Percentiles rank a stretch among this genome's conserved stretches.
Conservation (phyloP, 2,329 filamentous ascomycete species). For the Paraphoma sp. region DNA sequence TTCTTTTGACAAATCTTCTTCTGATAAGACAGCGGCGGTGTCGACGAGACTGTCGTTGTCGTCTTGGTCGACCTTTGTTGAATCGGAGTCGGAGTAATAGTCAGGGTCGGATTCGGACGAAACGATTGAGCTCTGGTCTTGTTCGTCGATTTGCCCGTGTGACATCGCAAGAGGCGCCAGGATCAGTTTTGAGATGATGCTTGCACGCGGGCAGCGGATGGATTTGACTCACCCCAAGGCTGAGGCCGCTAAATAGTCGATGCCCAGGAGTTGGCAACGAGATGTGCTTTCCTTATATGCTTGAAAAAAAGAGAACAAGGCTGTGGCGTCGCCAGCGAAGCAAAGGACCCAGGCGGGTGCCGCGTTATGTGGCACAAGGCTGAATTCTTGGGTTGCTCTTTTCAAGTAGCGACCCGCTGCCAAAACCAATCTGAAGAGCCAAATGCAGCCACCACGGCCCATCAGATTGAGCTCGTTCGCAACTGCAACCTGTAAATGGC, state of each 20-base stretch:
- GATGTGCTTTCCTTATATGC: neutral
- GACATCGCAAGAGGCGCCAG: too few species aligned
- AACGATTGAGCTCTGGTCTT: too few species aligned
- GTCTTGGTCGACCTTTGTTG: neutral
- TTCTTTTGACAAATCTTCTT: neutral
- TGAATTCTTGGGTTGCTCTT: neutral
- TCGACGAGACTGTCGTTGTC: neutral
- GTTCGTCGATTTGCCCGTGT: too few species aligned
- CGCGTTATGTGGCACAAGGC: neutral
- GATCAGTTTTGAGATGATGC: too few species aligned
- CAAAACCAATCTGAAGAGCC: neutral
- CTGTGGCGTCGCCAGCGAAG: neutral
- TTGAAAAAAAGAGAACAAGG: neutral
- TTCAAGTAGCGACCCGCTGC: neutral
- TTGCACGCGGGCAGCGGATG: too few species aligned
- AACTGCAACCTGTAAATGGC: neutral
- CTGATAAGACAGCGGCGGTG: neutral
- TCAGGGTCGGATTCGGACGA: too few species aligned
- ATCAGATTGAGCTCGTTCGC: neutral
- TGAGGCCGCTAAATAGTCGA: neutral
- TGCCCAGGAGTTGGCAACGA: neutral
- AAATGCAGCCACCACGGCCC: neutral
- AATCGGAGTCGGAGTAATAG: neutral
- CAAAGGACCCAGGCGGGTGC: neutral
- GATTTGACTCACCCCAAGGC: too few species aligned